Conservation (phyloP, 2,329 filamentous ascomycete genomes). For the Tolypocladium paradoxum region DNA sequence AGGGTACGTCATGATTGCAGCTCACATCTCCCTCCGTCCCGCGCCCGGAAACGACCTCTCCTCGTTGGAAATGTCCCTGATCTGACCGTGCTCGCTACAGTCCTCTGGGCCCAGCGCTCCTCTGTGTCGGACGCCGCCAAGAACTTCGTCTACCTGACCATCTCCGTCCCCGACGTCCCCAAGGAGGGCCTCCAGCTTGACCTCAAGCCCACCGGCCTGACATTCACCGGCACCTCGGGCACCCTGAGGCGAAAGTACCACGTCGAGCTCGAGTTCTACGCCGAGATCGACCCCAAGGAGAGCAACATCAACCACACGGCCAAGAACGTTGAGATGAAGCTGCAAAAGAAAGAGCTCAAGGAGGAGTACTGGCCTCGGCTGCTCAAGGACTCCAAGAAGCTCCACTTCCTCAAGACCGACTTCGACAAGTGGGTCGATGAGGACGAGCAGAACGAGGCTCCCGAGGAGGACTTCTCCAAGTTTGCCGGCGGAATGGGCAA, state of each 20-base stretch:
- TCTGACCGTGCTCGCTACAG: constrained; percentile 34
- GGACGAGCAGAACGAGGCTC: constrained; percentile 90
- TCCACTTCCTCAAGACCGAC: constrained; percentile 96
- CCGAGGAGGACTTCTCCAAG: constrained; percentile 68
- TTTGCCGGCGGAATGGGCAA: constrained; percentile 52
- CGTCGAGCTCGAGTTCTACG: constrained; percentile 78
- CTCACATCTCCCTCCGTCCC: neutral
- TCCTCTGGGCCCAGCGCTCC: constrained; percentile 97
- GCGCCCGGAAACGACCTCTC: neutral
- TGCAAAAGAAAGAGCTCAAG: constrained; percentile 94
- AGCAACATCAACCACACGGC: constrained; percentile 81
- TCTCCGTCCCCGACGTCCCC: constrained; percentile 77
- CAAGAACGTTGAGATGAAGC: constrained; percentile 79
- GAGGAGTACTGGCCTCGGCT: constrained; percentile 93
- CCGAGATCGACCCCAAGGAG: constrained; percentile 75
- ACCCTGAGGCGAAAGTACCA: constrained; percentile 81
- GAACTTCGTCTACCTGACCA: constrained; percentile 92
- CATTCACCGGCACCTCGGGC: constrained; percentile 72
- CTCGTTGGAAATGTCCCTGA: neutral
- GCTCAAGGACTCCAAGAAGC: constrained; percentile 79
- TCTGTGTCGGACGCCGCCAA: constrained; percentile 66
- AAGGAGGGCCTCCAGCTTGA: constrained; percentile 69
- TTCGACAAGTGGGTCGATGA: constrained; percentile 99
- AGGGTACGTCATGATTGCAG: constrained; percentile 23
- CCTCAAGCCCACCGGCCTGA: constrained; percentile 64